Conservation (phyloP, 371 early-diverging fungal genomes). For the Apophysomyces ossiformis region DNA sequence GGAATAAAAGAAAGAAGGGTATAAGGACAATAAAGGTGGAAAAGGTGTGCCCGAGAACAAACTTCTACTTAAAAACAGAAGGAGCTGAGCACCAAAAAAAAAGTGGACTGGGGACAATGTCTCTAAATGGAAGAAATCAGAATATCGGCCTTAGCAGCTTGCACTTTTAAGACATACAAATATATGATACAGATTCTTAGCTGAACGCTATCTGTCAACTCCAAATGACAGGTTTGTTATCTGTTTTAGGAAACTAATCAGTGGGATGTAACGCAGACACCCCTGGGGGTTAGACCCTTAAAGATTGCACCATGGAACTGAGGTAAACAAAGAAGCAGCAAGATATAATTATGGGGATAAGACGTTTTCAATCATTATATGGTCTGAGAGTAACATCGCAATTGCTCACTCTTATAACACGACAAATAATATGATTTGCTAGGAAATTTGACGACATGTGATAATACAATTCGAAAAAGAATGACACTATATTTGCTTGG, state of each 20-base stretch:
- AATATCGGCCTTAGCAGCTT: not conserved
- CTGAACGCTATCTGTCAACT: not conserved
- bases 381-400: no score
- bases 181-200: not conserved
- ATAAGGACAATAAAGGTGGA: slow-evolving; percentile 3
- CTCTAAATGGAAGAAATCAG: not conserved
- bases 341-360: not conserved
- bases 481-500: no score
- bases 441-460: no score
- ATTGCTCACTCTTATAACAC: no score
- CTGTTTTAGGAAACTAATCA: not conserved
- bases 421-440: no score
- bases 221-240: slow-evolving; percentile 2
- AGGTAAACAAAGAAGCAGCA: not conserved
- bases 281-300: not conserved
- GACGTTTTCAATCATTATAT: not conserved
- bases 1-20: slow-evolving; percentile 6
- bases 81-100: slow-evolving; percentile 2
- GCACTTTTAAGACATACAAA: not conserved
- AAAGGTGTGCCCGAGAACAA: not conserved
- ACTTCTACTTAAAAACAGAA: not conserved
- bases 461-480: no score
- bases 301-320: not conserved
- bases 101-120: no score
- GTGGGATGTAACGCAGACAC: not conserved